Evolutionary conservation across 1,139 yeast genomes (phyloP), one percentile per base, ranked within the genome.

Genomic region (Candida mesenterica): DNA sequence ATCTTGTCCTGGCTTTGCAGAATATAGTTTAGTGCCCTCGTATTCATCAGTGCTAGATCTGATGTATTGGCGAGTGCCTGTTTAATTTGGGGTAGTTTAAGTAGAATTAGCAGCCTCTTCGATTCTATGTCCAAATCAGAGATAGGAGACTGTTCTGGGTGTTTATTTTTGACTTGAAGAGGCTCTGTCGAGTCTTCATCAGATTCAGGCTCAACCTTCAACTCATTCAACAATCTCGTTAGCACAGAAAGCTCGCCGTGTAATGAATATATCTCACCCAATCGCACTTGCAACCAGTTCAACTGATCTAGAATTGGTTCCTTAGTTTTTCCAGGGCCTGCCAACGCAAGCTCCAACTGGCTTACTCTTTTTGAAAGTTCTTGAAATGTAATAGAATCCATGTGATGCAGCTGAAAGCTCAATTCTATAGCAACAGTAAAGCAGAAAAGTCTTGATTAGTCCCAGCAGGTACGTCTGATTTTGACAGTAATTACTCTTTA

Each of bases 1-100:
- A 35, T 34, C 33, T 49, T 51, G 14, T 50, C 52, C 32, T 50
- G 56, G 18, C 46, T 38, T 3, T 49, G 30, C 13, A 37, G 46
- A 5, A 52, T 44, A 31, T 49, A 49, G 30, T 61, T 55, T 14
- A 60, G 42, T 14, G 61, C 30, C 7, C 44, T 37, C 1, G 52
- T 45, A 25, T 61, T 58, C 41, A 61, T 39, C 4, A 43, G 43
- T 12, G 55, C 48, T 20, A 65, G 41, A 31, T 55, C 55, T 16
- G 42, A 35, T 16, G 59, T 40, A 19, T 49, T 49, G 9, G 46
- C 40, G 31, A 49, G 52, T 3, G 59, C 55, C 22, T 50, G 48
- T 15, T 45, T 45, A 24, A 59, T 52, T 12, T 34, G 34, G 2
- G 56, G 49, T 26, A 50, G 47, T 29, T 53, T 55, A 17, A 59